These are phyloP conservation scores for Eurotiales sp. DNA, from an alignment of 2,329 filamentous ascomycete species.

Conservation along the genomic window DNA sequence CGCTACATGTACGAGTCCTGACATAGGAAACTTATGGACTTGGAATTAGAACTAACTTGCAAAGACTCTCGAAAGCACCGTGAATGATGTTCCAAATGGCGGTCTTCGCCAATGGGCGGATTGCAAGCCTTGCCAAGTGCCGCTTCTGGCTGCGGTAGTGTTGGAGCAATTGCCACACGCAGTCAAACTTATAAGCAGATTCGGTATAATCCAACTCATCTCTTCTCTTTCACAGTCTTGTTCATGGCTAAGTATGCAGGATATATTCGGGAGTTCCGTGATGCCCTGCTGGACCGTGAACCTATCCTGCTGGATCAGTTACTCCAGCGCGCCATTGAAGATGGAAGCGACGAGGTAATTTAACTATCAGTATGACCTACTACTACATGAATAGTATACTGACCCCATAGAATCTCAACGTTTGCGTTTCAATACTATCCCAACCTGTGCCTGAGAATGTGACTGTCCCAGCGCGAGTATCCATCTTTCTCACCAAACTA, in stretches of 20 bases:
- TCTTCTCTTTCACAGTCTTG: neutral
- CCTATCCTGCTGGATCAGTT: constrained; percentile 34
- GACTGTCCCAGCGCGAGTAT: constrained; percentile 30
- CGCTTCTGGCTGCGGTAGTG: constrained; percentile 42
- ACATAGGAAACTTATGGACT: too few relatives aligned
- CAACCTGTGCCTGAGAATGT: constrained; percentile 27
- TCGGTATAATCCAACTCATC: constrained; percentile 37
- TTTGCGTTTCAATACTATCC: constrained; percentile 34
- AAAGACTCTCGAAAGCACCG: constrained; percentile 29
- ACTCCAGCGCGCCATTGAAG: constrained; percentile 27
- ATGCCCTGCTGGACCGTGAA: constrained; percentile 31
- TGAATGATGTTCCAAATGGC: constrained; percentile 25
- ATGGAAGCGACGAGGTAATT: constrained; percentile 27
- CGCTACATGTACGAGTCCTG: constrained; percentile 42
- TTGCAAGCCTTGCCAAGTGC: constrained; percentile 48
- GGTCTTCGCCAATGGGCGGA: constrained; percentile 46
- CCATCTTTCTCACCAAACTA: constrained; percentile 30
- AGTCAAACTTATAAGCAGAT: constrained; percentile 47
- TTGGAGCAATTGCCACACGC: constrained; percentile 50
- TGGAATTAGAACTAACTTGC: too few relatives aligned
- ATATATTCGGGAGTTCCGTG: constrained; percentile 25
- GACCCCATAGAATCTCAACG: constrained; percentile 25
- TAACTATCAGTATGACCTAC: neutral
- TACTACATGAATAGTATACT: neutral
- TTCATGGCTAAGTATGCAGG: constrained; percentile 21